Evolutionary conservation across 441 rosid species (phyloP).

Genomic region (Rhodomyrtus psidioides): DNA sequence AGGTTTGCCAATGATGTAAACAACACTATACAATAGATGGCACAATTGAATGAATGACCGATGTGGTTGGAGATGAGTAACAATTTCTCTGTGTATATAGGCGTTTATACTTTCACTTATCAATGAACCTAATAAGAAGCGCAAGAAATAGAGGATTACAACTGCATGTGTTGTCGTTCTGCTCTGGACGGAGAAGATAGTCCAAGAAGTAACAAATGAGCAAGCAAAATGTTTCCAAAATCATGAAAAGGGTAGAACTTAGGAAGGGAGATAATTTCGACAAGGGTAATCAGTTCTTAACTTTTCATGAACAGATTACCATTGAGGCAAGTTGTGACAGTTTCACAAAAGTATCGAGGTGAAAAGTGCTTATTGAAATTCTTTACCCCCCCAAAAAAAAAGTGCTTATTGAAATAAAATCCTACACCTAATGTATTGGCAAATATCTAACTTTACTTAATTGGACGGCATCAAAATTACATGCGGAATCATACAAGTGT

Average conservation of each 20-base stretch:
- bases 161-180: neutral
- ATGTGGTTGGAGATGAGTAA: neutral
- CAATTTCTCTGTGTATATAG: neutral
- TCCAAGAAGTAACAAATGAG: neutral
- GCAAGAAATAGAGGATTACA: neutral
- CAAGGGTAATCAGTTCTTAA: neutral
- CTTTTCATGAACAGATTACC: neutral
- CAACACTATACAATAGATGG: neutral
- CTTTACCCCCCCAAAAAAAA: neutral
- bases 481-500: neutral
- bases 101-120: too few species aligned
- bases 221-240: neutral
- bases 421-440: neutral
- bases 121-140: neutral
- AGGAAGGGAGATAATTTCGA: neutral
- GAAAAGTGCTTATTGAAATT: neutral
- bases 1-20: neutral
- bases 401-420: neutral
- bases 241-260: neutral
- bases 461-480: neutral
- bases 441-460: neutral
- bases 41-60: neutral
- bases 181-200: neutral
- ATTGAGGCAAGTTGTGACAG: neutral
- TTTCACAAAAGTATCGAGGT: neutral